Conservation (phyloP, 805 yeast species). For the Ascoidea tarda region DNA sequence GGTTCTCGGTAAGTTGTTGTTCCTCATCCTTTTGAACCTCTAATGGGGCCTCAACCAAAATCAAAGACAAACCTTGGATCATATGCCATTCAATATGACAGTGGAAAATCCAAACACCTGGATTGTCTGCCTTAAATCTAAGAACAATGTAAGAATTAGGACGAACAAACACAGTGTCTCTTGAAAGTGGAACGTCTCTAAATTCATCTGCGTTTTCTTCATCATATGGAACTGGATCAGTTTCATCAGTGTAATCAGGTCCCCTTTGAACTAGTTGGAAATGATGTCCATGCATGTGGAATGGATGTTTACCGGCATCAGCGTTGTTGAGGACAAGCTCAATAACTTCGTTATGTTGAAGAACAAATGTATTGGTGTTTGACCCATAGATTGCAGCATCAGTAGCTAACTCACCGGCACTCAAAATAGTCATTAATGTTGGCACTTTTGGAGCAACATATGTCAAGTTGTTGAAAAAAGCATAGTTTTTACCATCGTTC, state of each 20-base stretch:
- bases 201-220: constrained; percentile 29
- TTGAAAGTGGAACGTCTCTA: constrained; percentile 32
- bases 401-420: constrained; percentile 28
- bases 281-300: constrained; percentile 48
- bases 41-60: constrained; percentile 28
- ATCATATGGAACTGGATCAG: constrained; percentile 29
- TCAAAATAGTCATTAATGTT: constrained; percentile 48
- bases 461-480: constrained; percentile 35
- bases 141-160: constrained; percentile 41
- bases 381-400: constrained; percentile 42
- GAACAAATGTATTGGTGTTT: constrained; percentile 29
- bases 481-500: constrained; percentile 34
- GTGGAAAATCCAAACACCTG: constrained; percentile 74
- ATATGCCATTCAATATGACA: constrained; percentile 69
- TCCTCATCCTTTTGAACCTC: constrained; percentile 36
- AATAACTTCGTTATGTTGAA: constrained; percentile 35
- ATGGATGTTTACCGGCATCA: constrained; percentile 56
- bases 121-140: constrained; percentile 50
- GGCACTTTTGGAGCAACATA: constrained; percentile 35
- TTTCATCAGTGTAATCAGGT: constrained; percentile 30
- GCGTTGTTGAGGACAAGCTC: constrained; percentile 52
- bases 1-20: constrained; percentile 48
- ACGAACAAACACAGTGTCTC: constrained; percentile 54
- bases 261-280: constrained; percentile 54
- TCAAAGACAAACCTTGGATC: constrained; percentile 44